Conservation (phyloP, 2,329 filamentous ascomycete species). For the Xylariaceae sp. region DNA sequence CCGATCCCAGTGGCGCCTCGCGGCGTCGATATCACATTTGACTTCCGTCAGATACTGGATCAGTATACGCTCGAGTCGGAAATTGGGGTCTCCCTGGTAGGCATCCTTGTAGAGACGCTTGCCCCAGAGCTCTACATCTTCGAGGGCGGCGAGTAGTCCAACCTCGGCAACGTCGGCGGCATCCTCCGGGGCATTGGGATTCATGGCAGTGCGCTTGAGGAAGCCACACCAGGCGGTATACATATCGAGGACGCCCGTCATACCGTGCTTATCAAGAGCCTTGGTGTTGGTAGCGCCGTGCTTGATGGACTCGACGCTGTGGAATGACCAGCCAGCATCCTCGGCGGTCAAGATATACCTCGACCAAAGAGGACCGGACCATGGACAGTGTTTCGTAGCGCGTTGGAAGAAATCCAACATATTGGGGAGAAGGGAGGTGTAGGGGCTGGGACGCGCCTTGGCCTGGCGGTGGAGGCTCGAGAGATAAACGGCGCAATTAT, state of each 20-base stretch:
- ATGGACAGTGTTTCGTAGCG: conserved; percentile 85
- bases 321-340: conserved; percentile 67
- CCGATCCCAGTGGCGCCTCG: conserved; percentile 70
- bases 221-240: conserved; percentile 95
- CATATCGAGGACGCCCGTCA: conserved; percentile 84
- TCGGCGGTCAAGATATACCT: conserved; percentile 83
- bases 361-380: conserved; percentile 87
- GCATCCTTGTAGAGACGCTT: conserved; percentile 66
- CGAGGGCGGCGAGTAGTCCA: conserved; percentile 77
- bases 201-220: conserved; percentile 78
- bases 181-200: conserved; percentile 67
- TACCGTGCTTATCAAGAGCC: conserved; percentile 75
- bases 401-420: conserved; percentile 70
- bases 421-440: conserved; percentile 38
- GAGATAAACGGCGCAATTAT: conserved; percentile 75
- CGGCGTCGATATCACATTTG: conserved; percentile 69
- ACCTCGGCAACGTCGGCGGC: conserved; percentile 86
- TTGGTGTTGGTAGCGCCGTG: conserved; percentile 84
- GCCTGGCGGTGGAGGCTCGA: conserved; percentile 44
- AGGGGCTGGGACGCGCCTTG: conserved; percentile 34
- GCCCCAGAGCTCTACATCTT: conserved; percentile 76
- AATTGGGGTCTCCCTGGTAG: conserved; percentile 82
- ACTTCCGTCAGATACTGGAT: conserved; percentile 88
- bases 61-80: conserved; percentile 83
- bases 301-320: conserved; percentile 83